Percentiles rank a stretch among this genome's conserved stretches.
Evolutionary conservation across 257 asterid genomes (phyloP).

Genomic region (Solanum bukasovii): DNA sequence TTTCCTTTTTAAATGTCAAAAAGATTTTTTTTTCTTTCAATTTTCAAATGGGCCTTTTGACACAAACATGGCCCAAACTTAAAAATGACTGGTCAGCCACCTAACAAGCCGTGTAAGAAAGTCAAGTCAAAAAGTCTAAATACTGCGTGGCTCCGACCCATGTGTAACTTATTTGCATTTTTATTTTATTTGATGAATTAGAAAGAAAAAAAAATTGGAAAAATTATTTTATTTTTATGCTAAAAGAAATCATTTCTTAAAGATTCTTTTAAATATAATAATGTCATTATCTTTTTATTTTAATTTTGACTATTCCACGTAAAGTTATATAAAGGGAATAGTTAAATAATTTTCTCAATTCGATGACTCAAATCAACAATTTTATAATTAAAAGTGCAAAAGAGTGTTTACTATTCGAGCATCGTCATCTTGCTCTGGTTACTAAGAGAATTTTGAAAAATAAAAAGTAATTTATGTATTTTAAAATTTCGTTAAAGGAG

Average conservation of each 20-base stretch:
- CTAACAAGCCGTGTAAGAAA: neutral
- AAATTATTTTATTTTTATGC: neutral
- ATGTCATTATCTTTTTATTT: neutral
- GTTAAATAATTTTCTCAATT: neutral
- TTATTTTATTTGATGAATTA: neutral
- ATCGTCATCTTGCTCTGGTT: neutral
- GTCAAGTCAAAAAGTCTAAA: neutral
- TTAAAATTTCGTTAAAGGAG: rapidly evolving
- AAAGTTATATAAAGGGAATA: neutral
- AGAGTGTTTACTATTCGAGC: neutral
- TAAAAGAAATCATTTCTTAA: neutral
- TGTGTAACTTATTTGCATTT: neutral
- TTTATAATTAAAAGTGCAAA: neutral
- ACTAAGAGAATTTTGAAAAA: too few species aligned
- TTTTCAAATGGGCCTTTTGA: neutral
- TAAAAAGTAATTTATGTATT: too few species aligned
- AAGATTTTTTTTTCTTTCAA: neutral
- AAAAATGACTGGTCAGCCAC: neutral
- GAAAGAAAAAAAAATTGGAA: neutral
- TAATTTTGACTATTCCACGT: neutral
- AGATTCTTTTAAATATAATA: neutral
- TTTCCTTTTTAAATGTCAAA: neutral
- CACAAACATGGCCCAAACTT: neutral
- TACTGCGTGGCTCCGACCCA: neutral
- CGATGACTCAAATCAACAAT: neutral